These are phyloP conservation scores for Biscogniauxia mediterranea DNA, from an alignment of 2,329 filamentous ascomycete genomes.

Conservation along the genomic window DNA sequence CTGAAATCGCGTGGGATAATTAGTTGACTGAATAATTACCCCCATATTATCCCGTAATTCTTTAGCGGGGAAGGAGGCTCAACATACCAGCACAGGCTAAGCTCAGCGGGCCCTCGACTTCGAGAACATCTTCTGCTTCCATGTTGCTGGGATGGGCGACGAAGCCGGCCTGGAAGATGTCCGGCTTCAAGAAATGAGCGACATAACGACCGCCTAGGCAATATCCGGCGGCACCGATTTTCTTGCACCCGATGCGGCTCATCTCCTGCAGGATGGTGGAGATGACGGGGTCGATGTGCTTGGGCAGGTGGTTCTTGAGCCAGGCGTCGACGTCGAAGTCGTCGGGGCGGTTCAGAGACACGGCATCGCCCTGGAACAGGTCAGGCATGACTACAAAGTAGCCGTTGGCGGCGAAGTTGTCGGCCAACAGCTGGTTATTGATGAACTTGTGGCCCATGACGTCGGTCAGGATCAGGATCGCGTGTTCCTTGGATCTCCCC, in stretches of 20 bases:
- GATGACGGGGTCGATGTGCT: conserved; percentile 35
- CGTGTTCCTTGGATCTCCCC: conserved; percentile 50
- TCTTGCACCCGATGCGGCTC: conserved; percentile 30
- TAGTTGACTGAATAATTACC: background rate
- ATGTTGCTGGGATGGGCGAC: conserved; percentile 50
- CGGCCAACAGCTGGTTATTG: conserved; percentile 46
- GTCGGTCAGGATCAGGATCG: conserved; percentile 56
- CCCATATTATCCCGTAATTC: background rate
- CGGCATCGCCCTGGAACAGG: conserved; percentile 55
- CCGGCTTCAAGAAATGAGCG: conserved; percentile 39
- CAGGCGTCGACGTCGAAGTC: conserved; percentile 36
- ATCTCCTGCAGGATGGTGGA: conserved; percentile 32
- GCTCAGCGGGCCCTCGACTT: conserved; percentile 42
- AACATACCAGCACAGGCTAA: conserved; percentile 46
- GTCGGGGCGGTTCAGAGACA: conserved; percentile 41
- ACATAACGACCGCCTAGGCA: conserved; percentile 44
- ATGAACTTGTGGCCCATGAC: conserved; percentile 55
- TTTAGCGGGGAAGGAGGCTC: background rate
- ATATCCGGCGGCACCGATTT: conserved; percentile 41
- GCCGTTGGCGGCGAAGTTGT: conserved; percentile 61
- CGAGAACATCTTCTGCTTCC: conserved; percentile 43
- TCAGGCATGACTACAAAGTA: conserved; percentile 62
- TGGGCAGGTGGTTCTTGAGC: conserved; percentile 32
- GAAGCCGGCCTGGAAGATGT: conserved; percentile 46
- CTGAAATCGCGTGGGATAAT: background rate